Evolutionary conservation across 257 asterid species (phyloP).

Genomic region (Oldenlandia corymbosa): DNA sequence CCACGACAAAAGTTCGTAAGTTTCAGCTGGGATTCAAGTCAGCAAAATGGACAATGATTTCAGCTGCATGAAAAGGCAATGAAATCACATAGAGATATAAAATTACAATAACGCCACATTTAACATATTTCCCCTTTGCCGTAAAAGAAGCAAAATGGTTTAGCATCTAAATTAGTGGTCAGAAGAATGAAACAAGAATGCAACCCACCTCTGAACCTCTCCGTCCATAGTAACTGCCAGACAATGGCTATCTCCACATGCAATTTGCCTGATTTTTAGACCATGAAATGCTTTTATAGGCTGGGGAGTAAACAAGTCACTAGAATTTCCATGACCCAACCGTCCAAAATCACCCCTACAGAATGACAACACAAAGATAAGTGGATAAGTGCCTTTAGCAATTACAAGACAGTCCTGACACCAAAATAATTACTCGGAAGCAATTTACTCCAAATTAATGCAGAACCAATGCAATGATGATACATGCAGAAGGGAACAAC

Average conservation of each 20-base stretch:
- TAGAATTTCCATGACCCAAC: conserved; percentile 96
- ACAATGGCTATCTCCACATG: conserved; percentile 99
- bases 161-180: not conserved
- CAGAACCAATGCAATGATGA: not conserved
- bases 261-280: conserved; percentile 77
- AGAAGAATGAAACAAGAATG: not conserved
- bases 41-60: not conserved
- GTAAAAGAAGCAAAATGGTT: too few species aligned
- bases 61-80: not conserved
- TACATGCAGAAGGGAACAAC: not conserved
- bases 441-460: not conserved
- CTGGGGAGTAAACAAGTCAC: conserved; percentile 89
- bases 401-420: not conserved
- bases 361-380: conserved; percentile 14
- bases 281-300: conserved; percentile 86
- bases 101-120: not conserved
- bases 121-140: not conserved
- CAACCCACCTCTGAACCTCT: conserved; percentile 77
- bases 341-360: conserved; percentile 99
- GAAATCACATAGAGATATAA: not conserved
- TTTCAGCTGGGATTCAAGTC: not conserved
- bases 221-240: conserved; percentile 98
- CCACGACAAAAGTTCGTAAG: not conserved
- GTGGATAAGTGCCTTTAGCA: conserved; percentile 1
- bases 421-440: not conserved